phyloP scores from a whole-genome alignment of 306 rosid genomes.

The Senna tora region DNA sequence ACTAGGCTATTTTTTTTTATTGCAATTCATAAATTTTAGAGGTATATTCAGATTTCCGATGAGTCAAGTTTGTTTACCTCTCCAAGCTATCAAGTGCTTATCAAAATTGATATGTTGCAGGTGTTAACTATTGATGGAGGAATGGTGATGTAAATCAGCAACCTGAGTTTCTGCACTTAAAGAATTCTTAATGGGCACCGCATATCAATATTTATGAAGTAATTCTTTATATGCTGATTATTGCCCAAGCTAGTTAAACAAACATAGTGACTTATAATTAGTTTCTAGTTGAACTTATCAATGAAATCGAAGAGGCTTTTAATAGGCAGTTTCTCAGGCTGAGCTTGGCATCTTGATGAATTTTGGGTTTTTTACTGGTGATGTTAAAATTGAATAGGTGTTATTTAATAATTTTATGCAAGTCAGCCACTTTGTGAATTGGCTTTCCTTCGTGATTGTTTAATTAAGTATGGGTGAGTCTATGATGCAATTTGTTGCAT shows the following conservation, averaged over 20 bases:
- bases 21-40: constrained; percentile 8
- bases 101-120: constrained; percentile 48
- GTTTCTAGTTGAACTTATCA: constrained; percentile 42
- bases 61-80: neutral
- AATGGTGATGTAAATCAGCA: constrained; percentile 72
- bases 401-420: constrained; percentile 31
- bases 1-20: neutral
- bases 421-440: neutral
- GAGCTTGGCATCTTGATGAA: constrained; percentile 24
- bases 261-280: constrained; percentile 30
- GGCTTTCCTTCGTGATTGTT: neutral
- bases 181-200: constrained; percentile 18
- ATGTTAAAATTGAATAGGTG: constrained; percentile 29
- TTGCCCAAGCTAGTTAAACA: constrained; percentile 34
- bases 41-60: neutral
- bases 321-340: constrained; percentile 11
- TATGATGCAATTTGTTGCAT: too few species aligned
- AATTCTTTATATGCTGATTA: constrained; percentile 35
- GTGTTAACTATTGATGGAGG: constrained; percentile 95
- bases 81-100: constrained; percentile 2
- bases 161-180: constrained; percentile 23
- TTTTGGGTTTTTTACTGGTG: constrained; percentile 17
- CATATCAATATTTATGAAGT: constrained; percentile 18
- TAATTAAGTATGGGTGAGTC: too few species aligned
- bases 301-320: constrained; percentile 34